Evolutionary conservation across 495 filamentous ascomycete species (phyloP), one percentile per base, ranked within the genome.

Genomic region (Neurospora pannonica): DNA sequence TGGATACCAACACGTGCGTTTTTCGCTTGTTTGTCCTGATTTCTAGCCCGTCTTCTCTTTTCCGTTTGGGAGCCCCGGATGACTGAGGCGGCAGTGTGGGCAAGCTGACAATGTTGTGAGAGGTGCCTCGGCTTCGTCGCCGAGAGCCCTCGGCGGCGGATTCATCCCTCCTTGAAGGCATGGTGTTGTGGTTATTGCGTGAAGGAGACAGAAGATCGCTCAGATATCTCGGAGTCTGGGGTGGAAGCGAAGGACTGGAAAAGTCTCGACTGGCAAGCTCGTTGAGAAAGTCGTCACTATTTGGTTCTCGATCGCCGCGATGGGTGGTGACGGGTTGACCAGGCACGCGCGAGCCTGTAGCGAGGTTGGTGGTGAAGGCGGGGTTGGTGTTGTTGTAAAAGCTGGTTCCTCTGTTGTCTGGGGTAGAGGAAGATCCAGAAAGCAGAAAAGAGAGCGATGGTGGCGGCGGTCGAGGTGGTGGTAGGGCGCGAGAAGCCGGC

Each of bases 171-270:
- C 54, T 7, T 8, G 28, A 67, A 67, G 54, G 54, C 54, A 67
- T 67, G 21, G 31, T 37, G 17, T 38, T 28, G 40, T 34, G 71
- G 8, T 2, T 24, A 21, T 39, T 46, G 38, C 70, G 5, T 13
- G 38, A 72, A 39, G 17, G 46, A 31, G 54, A 67, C 2, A 67
- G 54, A 31, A 34, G 54, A 36, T 67, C 15, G 54, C 54, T 8
- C 0, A 67, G 54, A 36, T 67, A 28, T 67, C 28, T 60, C 72
- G 70, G 77, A 71, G 38, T 75, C 69, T 36, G 76, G 43, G 71
- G 73, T 21, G 62, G 74, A 70, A 77, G 75, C 31, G 80, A 84
- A 31, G 83, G 83, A 36, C 81, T 84, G 36, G 82, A 83, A 70
- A 83, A 84, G 37, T 83, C 73, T 46, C 74, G 75, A 69, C 74